Evolutionary conservation across 768 basidiomycete species (phyloP).

Genomic region (Phylloporus sp.): DNA sequence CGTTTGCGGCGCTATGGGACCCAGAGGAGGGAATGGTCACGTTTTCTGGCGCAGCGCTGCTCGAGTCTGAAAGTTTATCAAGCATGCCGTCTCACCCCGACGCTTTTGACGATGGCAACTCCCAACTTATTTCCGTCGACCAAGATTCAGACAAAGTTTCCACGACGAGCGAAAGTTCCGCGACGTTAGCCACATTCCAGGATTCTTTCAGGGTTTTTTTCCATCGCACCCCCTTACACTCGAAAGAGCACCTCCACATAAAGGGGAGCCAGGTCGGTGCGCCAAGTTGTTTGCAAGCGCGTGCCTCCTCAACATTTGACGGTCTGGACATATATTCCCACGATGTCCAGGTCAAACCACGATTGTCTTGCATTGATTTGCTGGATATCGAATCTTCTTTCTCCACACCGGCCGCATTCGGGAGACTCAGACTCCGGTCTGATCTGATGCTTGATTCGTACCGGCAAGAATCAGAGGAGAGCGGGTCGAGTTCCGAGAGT

Average conservation of each 20-base stretch:
- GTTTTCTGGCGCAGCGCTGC: slow-evolving; percentile 50
- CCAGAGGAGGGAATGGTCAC: slow-evolving; percentile 53
- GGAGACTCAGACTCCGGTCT: slow-evolving; percentile 16
- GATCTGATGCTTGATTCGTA: slow-evolving; percentile 20
- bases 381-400: slow-evolving; percentile 20
- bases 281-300: slow-evolving; percentile 13
- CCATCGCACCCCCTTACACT: slow-evolving; percentile 19
- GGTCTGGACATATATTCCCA: slow-evolving; percentile 30
- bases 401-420: slow-evolving; percentile 9
- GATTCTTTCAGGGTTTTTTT: slow-evolving; percentile 30
- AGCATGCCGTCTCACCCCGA: slow-evolving; percentile 6
- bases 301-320: slow-evolving; percentile 31
- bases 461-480: slow-evolving; percentile 15
- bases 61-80: slow-evolving; percentile 28
- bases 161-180: slow-evolving; percentile 17
- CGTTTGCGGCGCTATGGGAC: slow-evolving; percentile 60
- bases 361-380: slow-evolving; percentile 17
- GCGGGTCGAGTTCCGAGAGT: background rate
- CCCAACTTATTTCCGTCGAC: slow-evolving; percentile 13
- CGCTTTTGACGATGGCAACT: slow-evolving; percentile 14
- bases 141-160: slow-evolving; percentile 8
- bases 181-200: slow-evolving; percentile 25
- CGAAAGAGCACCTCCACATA: slow-evolving; percentile 17
- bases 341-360: slow-evolving; percentile 17
- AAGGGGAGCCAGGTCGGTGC: slow-evolving; percentile 8